These are phyloP conservation scores for Trichoderma pleuroti DNA, from an alignment of 2,329 filamentous ascomycete genomes.

Conservation along the genomic window DNA sequence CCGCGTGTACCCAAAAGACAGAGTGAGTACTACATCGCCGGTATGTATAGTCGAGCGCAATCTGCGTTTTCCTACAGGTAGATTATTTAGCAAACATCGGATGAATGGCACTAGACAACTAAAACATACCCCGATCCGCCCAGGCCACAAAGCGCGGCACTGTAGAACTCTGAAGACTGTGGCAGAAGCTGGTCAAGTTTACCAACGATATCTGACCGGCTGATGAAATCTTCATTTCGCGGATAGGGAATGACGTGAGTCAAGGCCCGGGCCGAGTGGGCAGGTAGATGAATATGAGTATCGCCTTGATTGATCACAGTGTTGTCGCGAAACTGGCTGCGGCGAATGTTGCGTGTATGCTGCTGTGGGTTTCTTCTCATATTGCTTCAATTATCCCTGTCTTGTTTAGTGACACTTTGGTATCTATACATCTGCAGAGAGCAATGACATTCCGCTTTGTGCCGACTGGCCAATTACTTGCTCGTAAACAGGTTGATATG, in stretches of 20 bases:
- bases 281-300: not conserved
- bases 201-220: not conserved
- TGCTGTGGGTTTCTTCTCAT: not conserved
- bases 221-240: not conserved
- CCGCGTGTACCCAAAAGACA: not conserved
- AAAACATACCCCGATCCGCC: not conserved
- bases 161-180: not conserved
- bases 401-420: not conserved
- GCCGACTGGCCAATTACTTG: no score
- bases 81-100: not conserved
- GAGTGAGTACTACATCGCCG: not conserved
- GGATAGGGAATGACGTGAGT: not conserved
- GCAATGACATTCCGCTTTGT: not conserved
- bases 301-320: not conserved
- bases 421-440: not conserved
- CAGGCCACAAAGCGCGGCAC: not conserved
- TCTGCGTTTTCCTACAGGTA: not conserved
- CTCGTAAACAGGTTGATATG: no score
- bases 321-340: not conserved
- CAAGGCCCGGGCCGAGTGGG: not conserved
- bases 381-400: not conserved
- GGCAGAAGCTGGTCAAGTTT: not conserved
- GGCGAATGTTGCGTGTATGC: not conserved
- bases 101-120: not conserved
- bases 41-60: not conserved